Evolutionary conservation across 2,329 filamentous ascomycete species (phyloP), one percentile per base, ranked within the genome.

Genomic region (Pochonia chlamydosporia): DNA sequence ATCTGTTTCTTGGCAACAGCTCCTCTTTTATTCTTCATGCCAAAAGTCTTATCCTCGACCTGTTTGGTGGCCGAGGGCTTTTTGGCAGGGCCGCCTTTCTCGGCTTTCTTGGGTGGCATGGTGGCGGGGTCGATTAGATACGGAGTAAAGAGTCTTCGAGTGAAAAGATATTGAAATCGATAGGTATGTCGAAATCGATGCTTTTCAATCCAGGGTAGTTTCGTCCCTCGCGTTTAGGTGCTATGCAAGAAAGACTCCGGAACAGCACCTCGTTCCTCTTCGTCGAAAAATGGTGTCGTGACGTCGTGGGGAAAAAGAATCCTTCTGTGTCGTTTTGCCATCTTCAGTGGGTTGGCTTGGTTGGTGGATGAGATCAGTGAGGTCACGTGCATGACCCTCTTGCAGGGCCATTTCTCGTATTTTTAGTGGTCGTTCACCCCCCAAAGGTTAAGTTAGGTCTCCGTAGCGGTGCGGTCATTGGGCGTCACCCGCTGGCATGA

Each of bases 21-120:
- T 57, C 93, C 93, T 78, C 96, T 99, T 76, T 99, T 99, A 66
- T 99, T 99, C 74, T 99, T 99, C 93, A 99, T 97, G 60, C 93
- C 93, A 77, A 99, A 99, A 42, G 93, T 96, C 74, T 92, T 93
- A 76, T 99, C 93, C 53, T 93, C 89, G 54, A 90, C 87, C 39
- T 75, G 61, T 72, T 89, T 89, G 58, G 72, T 59, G 49, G 72
- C 67, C 20, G 72, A 64, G 47, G 72, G 66, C 71, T 79, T 80
- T 71, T 82, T 82, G 65, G 70, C 74, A 56, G 61, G 73, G 47
- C 61, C 70, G 47, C 60, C 70, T 56, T 80, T 74, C 47, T 79
- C 74, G 49, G 69, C 65, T 59, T 77, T 78, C 67, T 90, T 90
- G 49, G 87, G 87, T 66, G 87, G 74, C 87, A 91, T 90, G 60